A percentile compares a stretch with the other conserved stretches of the same genome.
Evolutionary conservation across 768 basidiomycete species (phyloP).

Genomic region (Leccinellum luteum): DNA sequence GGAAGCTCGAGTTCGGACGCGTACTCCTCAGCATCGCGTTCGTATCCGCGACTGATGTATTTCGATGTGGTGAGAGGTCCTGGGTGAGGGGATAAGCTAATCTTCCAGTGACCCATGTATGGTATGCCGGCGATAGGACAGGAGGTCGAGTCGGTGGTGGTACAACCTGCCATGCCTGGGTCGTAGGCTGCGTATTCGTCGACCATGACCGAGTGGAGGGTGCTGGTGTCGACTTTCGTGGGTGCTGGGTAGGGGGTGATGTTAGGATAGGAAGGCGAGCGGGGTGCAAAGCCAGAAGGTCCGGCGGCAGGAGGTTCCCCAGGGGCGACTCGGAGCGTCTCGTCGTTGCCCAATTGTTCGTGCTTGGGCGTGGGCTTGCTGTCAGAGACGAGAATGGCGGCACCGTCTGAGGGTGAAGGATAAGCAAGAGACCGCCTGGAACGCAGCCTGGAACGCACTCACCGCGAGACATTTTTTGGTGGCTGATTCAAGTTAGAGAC

Average conservation of each 20-base stretch:
- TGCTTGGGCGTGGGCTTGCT: neutral
- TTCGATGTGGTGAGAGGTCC: neutral
- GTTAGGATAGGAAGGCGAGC: neutral
- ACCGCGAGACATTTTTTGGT: neutral
- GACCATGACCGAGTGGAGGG: neutral
- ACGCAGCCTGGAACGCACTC: neutral
- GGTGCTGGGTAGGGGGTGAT: neutral
- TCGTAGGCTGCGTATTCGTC: conserved; percentile 20
- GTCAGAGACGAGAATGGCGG: conserved; percentile 5
- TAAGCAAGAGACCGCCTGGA: neutral
- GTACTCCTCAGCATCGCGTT: conserved; percentile 21
- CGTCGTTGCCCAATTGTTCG: neutral
- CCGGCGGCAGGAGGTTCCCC: neutral
- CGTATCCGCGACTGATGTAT: conserved; percentile 15
- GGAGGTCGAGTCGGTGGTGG: neutral
- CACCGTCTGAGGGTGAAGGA: neutral
- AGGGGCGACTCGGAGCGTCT: too few relatives aligned
- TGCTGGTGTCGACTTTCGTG: neutral
- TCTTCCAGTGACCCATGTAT: neutral
- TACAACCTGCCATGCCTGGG: conserved; percentile 25
- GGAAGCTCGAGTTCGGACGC: neutral
- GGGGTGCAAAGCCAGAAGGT: neutral
- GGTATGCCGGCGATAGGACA: conserved; percentile 16
- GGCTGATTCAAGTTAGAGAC: neutral
- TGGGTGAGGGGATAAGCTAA: neutral